A percentile compares a stretch with the other conserved stretches of the same genome.
These are phyloP conservation scores for Fragaria nilgerrensis DNA, from an alignment of 306 rosid genomes.

Conservation along the genomic window DNA sequence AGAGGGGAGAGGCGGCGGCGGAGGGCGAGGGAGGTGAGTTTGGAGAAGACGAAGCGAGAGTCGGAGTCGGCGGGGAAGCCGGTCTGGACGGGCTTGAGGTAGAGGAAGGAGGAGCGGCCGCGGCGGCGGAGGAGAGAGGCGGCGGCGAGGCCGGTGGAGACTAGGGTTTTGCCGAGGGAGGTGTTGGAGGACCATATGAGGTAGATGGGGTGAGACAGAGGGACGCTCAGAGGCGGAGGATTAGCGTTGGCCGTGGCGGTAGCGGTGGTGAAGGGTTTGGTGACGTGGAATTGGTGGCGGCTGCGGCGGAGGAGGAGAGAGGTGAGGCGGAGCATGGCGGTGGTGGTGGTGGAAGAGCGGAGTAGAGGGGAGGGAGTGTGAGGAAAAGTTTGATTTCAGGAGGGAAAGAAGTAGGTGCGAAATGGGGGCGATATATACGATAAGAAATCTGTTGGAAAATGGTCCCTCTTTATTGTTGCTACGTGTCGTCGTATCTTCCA, in stretches of 20 bases:
- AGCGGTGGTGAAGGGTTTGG: constrained; percentile 29
- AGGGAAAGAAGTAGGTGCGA: not conserved
- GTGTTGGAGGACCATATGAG: constrained; percentile 87
- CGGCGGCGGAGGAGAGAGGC: constrained; percentile 43
- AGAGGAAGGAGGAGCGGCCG: constrained; percentile 44
- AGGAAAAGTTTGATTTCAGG: not conserved
- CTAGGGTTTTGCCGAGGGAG: constrained; percentile 87
- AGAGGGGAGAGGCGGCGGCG: constrained; percentile 40
- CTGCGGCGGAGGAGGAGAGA: constrained; percentile 9
- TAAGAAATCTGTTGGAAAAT: not conserved
- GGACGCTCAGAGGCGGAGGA: constrained; percentile 36
- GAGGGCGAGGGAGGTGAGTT: constrained; percentile 40
- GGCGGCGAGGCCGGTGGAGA: constrained; percentile 85
- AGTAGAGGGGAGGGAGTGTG: not conserved
- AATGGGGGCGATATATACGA: not conserved
- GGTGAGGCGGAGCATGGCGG: constrained; percentile 10
- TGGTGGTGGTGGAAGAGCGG: not conserved
- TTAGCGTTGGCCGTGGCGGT: constrained; percentile 17
- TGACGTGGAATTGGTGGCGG: constrained; percentile 13
- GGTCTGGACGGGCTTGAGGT: constrained; percentile 86
- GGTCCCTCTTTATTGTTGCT: not conserved
- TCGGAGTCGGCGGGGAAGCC: constrained; percentile 91
- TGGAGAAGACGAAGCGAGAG: constrained; percentile 65
- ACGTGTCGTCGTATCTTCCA: not conserved
- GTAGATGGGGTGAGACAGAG: constrained; percentile 77